Evolutionary conservation across 371 early-diverging fungal species (phyloP), one percentile per base, ranked within the genome.

Genomic region (Zopfochytrium polystomum): DNA sequence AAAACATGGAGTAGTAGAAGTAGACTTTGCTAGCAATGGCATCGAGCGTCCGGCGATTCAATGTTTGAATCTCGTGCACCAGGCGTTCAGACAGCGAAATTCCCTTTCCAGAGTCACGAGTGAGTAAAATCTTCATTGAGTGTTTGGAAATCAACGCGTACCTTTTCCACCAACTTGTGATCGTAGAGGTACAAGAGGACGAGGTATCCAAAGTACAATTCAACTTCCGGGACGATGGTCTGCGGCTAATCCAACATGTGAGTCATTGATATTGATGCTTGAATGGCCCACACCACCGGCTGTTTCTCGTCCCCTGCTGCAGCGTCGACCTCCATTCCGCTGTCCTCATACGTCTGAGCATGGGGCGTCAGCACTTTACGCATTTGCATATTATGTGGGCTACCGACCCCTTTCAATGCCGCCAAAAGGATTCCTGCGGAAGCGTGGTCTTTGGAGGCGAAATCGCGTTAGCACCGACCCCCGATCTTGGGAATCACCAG

Each of bases 1-100:
- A 87, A 71, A 91, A 89, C 18, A 93, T 87, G 26, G 91, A 86
- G 71, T 86, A 90, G 76, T 93, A 97, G 71, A 94, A 97, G 80
- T 88, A 93, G 31, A 94, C 76, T 52, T 90, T 87, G 46, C 93
- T 93, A 5, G 90, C 85, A 30, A 97, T 67, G 59, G 87, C 89
- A 73, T 97, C 98, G 68, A 94, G 59, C 0, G 93, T 91, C 68
- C 95, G 85, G 60, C 95, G 85, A 78, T 95, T 95, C 50, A 85
- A 68, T 3, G 71, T 67, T 56, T 80, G 76, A 33, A 90, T 77
- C 38, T 68, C 72, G 20, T 79, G 74, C 33, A 91, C 83, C 0
- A 89, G 76, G 18, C 74, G 77, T 23, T 80, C 79, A 1, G 91
- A 80, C 42, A 93, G 70, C 50, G 77, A 72, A 27, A 83, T 74